Base-by-base conservation (phyloP, 2,329 filamentous ascomycete species). In the Boeremia lycopersici region DNA sequence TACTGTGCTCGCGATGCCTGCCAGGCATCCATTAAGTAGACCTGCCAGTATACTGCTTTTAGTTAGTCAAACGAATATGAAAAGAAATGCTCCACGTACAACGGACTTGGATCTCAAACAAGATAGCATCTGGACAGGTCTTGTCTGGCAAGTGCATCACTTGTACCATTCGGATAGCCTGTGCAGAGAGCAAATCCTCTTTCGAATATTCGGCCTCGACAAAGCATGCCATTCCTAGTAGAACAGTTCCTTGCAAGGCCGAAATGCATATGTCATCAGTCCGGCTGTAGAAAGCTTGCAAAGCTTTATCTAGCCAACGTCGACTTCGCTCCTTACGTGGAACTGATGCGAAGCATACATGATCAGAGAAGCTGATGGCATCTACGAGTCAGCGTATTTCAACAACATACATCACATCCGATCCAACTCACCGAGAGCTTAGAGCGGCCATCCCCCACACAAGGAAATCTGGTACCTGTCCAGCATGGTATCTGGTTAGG, bases 161-260 rank as follows among this genome's bases (percentile, higher is more conserved):
- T 11, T 53, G 42, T 17, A 53, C 42, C 49, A 53, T 53, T 5
- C 49, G 49, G 11, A 53, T 53, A 35, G 49, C 49, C 26, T 53
- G 42, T 3, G 42, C 49, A 19, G 49, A 46, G 5, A 53, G 38
- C 11, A 53, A 25, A 7, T 47, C 36, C 15, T 53, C 49, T 19
- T 53, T 44, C 30, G 23, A 42, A 30, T 23, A 17, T 23, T 53
- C 49, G 23, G 36, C 36, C 23, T 53, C 49, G 6, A 30, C 23
- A 41, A 53, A 46, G 43, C 42, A 53, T 42, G 49, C 49, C 49
- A 53, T 42, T 19, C 49, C 49, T n/a, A 53, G 42, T 30, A 47
- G 11, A 8, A 53, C 36, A 11, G 49, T 42, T 7, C 42, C 49
- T 47, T 53, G 49, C 9, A 53, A 30, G 15, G 42, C 49, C 6